Percentiles rank a stretch among this genome's conserved stretches.
phyloP scores from a whole-genome alignment of 176 grass and related monocot genomes.

The bread wheat (Triticum aestivum) region IWGSC_CS_RefSeq_v2.1 NC_057801.1:302849188-302849687 shows the following conservation, averaged over 20 bases:
- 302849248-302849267: conserved; percentile 81
- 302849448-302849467: conserved; percentile 55
- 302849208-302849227: conserved; percentile 84
- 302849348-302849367: conserved; percentile 2
- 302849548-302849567: conserved; percentile 23
- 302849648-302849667: too few species aligned
- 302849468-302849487: conserved; percentile 78
- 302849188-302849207: conserved; percentile 83
- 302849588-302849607: conserved; percentile 27
- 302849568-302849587: conserved; percentile 27
- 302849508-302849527: conserved; percentile 37
- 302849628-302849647: too few species aligned
- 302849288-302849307: not conserved
- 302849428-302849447: conserved; percentile 80
- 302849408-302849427: conserved; percentile 85
- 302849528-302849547: conserved; percentile 24
- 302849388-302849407: conserved; percentile 81
- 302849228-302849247: conserved; percentile 75
- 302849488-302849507: conserved; percentile 25
- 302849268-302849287: conserved; percentile 14
- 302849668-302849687: too few species aligned
- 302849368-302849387: conserved; percentile 70
- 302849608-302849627: too few species aligned
- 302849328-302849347: not conserved
- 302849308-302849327: not conserved